Conservation (phyloP, 106 monocot species). For the Apostasia shenzhenica region DNA sequence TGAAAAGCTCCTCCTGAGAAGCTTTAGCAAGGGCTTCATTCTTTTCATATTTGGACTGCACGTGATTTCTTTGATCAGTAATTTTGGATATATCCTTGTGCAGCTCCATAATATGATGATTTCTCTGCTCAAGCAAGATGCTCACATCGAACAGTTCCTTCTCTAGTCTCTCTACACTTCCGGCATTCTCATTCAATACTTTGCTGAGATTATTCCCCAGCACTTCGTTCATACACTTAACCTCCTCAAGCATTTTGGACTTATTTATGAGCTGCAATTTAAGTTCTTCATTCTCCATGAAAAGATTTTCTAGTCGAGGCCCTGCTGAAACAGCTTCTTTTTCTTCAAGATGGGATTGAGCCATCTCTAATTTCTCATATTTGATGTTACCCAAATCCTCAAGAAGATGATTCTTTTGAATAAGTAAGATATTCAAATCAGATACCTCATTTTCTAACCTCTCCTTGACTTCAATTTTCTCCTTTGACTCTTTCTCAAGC, state of each 20-base stretch:
- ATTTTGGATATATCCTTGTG: slow-evolving; percentile 22
- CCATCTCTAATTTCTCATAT: slow-evolving; percentile 61
- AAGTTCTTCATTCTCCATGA: neutral
- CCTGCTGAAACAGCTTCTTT: slow-evolving; percentile 78
- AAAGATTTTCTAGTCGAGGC: slow-evolving; percentile 38
- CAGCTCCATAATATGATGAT: slow-evolving; percentile 2
- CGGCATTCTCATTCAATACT: neutral
- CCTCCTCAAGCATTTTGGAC: neutral
- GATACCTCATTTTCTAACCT: slow-evolving; percentile 45
- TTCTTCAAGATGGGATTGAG: slow-evolving; percentile 68
- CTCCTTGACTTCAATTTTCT: slow-evolving; percentile 28
- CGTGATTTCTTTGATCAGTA: slow-evolving; percentile 4
- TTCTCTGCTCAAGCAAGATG: neutral
- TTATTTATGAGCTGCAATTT: neutral
- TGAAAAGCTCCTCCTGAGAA: neutral
- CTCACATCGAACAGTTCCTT: slow-evolving; percentile 1
- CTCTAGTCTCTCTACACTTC: neutral
- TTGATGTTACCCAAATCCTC: slow-evolving; percentile 33
- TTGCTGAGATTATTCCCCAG: slow-evolving; percentile 16
- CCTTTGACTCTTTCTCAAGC: slow-evolving; percentile 33
- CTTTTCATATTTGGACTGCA: neutral
- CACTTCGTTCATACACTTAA: slow-evolving; percentile 17
- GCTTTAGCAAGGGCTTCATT: slow-evolving; percentile 7
- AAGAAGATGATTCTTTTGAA: slow-evolving; percentile 25
- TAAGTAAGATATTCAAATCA: slow-evolving; percentile 35